phyloP scores from a whole-genome alignment of 768 basidiomycete species.

The Holtermanniella nyarrowii region DNA sequence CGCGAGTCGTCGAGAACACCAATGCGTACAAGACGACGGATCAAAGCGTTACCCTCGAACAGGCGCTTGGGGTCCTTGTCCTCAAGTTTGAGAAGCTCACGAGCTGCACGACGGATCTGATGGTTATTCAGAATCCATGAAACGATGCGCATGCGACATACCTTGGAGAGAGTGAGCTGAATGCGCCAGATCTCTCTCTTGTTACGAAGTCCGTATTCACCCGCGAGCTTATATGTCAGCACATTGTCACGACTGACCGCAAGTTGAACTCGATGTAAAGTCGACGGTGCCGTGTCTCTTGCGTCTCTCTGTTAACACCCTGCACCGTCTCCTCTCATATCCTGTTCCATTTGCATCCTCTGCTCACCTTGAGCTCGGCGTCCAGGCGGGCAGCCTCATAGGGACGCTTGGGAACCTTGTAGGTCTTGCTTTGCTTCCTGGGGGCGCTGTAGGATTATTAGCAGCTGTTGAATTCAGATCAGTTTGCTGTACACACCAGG shows the following conservation, averaged over 20 bases:
- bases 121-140: background rate
- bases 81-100: conserved; percentile 99
- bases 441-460: conserved; percentile 30
- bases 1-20: conserved; percentile 98
- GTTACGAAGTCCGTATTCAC: conserved; percentile 99
- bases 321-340: background rate
- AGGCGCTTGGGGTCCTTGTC: conserved; percentile 99
- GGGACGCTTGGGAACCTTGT: conserved; percentile 97
- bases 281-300: background rate
- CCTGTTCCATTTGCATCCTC: background rate
- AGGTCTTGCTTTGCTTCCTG: conserved; percentile 46
- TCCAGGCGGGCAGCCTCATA: conserved; percentile 98
- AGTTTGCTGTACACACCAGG: too few species aligned
- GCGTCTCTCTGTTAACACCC: background rate
- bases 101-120: conserved; percentile 95
- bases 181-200: conserved; percentile 99
- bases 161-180: conserved; percentile 87
- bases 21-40: conserved; percentile 78
- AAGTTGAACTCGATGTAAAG: too few species aligned
- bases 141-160: conserved; percentile 9
- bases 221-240: conserved; percentile 64
- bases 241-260: too few species aligned
- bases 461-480: too few species aligned
- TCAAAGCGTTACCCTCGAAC: conserved; percentile 66
- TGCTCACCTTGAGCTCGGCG: conserved; percentile 90